phyloP scores from a whole-genome alignment of 345 rosid genomes.

The Psidium guajava region DNA sequence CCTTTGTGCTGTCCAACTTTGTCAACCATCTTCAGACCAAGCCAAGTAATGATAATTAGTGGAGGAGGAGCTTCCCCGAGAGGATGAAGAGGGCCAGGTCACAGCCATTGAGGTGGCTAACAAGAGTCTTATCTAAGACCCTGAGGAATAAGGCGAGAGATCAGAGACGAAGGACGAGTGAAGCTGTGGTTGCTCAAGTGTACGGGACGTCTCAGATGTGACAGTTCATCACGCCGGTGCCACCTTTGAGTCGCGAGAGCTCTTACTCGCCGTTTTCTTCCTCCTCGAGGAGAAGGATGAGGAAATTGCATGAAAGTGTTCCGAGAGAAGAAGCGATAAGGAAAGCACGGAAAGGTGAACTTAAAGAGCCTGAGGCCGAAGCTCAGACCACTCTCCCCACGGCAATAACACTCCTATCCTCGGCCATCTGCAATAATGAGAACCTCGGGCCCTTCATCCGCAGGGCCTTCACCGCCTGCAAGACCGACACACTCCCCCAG shows the following conservation, averaged over 20 bases:
- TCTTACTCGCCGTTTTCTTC: constrained; percentile 8
- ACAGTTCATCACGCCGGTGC: constrained; percentile 54
- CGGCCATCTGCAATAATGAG: constrained; percentile 88
- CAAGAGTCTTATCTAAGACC: neutral
- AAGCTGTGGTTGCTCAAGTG: constrained; percentile 13
- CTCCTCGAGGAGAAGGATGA: constrained; percentile 8
- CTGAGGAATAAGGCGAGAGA: constrained; percentile 32
- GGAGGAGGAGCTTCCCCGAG: constrained; percentile 47
- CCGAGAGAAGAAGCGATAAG: constrained; percentile 16
- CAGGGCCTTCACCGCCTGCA: constrained; percentile 67
- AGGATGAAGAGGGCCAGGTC: constrained; percentile 11
- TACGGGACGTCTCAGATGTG: constrained; percentile 50
- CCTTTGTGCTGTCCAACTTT: neutral
- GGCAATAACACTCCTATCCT: constrained; percentile 40
- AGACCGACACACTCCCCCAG: constrained; percentile 78
- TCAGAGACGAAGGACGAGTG: constrained; percentile 7
- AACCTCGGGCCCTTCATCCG: constrained; percentile 88
- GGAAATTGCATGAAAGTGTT: constrained; percentile 1
- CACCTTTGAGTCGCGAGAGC: constrained; percentile 33
- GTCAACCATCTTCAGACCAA: neutral
- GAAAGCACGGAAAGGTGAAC: neutral
- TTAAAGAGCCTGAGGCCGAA: too few species aligned
- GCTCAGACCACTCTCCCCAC: too few species aligned
- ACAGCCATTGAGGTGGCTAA: constrained; percentile 5
- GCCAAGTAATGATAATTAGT: too few species aligned